A percentile compares a stretch with the other conserved stretches of the same genome.
Evolutionary conservation across 352 stramenopile species (phyloP).

Genomic region (Phytopythium delawarense): DNA sequence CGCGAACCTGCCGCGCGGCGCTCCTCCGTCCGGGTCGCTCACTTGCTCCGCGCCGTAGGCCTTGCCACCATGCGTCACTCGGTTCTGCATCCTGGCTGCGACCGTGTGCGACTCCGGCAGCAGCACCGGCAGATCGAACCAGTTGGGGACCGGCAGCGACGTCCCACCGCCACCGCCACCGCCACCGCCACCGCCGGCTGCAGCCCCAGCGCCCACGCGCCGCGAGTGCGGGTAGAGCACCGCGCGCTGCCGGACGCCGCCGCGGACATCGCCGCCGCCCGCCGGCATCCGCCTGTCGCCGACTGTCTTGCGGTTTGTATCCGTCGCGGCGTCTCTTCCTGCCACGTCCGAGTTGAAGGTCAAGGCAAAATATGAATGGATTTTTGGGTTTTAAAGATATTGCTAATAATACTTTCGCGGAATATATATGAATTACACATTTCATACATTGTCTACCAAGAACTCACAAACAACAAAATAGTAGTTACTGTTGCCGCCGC

Average conservation of each 20-base stretch:
- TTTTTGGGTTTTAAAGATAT: not conserved
- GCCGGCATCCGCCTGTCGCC: not conserved
- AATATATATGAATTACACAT: too few species aligned
- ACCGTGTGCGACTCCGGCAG: slow-evolving; percentile 38
- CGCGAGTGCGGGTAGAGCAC: slow-evolving; percentile 29
- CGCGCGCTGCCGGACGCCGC: slow-evolving; percentile 16
- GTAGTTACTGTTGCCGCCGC: too few species aligned
- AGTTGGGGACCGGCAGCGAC: slow-evolving; percentile 32
- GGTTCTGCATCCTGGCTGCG: slow-evolving; percentile 36
- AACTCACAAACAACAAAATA: too few species aligned
- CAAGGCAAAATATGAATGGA: too few species aligned
- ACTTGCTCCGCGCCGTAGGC: not conserved
- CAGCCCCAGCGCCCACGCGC: not conserved
- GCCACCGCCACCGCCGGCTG: not conserved
- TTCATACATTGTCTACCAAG: too few species aligned
- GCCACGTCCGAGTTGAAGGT: slow-evolving; percentile 1
- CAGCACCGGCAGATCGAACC: slow-evolving; percentile 65
- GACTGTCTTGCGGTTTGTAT: not conserved
- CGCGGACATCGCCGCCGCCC: not conserved
- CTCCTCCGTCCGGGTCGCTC: not conserved
- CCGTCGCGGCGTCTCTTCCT: not conserved
- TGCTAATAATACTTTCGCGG: too few species aligned
- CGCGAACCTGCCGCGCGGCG: slow-evolving; percentile 2
- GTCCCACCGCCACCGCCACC: not conserved
- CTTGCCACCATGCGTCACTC: not conserved